Base-by-base conservation (phyloP, 108 stramenopile species). In the Cyclotella baltica region DNA sequence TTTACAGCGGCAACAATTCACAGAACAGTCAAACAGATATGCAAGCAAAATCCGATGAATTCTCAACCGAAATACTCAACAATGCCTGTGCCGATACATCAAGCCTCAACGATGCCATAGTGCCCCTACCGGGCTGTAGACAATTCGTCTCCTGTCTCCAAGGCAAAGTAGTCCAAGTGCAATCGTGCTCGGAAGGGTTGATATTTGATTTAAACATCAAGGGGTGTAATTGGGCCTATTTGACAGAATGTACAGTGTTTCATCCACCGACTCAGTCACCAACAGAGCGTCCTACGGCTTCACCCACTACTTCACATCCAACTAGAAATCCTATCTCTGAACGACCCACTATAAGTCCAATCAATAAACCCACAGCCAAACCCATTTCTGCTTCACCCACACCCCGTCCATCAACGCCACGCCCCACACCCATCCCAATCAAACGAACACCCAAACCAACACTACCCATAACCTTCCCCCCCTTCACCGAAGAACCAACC, bases 71-170 rank as follows among this genome's bases (percentile, higher is more conserved):
- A 10, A n/a, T 4, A 52, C 4, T 43, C 40, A 59, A 28, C 57
- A 16, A 9, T 31, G 25, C 46, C 37, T 27, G 30, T 29, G 8
- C 43, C 6, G 16, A 51, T 3, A 30, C 30, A 11, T 25, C 23
- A 28, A 22, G 58, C 10, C 27, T 58, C 38, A 31, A 61, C 40
- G 9, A 29, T n/a, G 25, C 56, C 19, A 36, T 70, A 8, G 2
- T 70, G 4, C 68, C 53, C 68, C 33, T 70, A 9, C 68, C 68
- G 2, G 68, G 53, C 16, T 70, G 68, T 34, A 70, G 13, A 25
- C 5, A 15, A 20, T 70, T 43, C 53, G 34, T 70, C 33, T 37
- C 35, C 4, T 70, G 68, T 55, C 5, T 25, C 2, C 18, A 4
- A 9, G 37, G 53, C 11, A 22, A 2, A 3, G 35, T 35, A 3